Evolutionary conservation across 805 yeast species (phyloP).

Genomic region (Yamadazyma olivae): DNA sequence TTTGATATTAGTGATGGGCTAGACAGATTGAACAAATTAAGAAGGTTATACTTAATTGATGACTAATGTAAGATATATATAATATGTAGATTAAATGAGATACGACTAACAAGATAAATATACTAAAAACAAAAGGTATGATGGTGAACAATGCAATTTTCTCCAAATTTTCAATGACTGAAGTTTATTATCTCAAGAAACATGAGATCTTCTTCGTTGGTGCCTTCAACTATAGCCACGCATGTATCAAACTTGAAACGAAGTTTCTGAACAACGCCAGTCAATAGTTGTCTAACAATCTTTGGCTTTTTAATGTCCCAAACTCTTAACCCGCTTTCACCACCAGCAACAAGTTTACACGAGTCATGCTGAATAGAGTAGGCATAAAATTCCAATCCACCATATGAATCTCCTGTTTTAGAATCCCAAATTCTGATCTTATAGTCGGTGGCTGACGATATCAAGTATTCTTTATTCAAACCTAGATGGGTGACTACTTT

Average conservation of each 20-base stretch:
- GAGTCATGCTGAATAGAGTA: constrained; percentile 88
- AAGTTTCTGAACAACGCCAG: too few species aligned
- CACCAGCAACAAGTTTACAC: constrained; percentile 80
- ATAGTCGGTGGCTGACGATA: constrained; percentile 95
- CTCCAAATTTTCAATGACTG: too few species aligned
- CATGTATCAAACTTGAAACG: too few species aligned
- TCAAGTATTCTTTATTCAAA: constrained; percentile 69
- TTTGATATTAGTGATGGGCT: constrained; percentile 32
- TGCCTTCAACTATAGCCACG: too few species aligned
- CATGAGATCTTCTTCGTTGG: too few species aligned
- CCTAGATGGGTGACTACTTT: constrained; percentile 86
- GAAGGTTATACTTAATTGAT: constrained; percentile 28
- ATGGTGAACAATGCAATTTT: too few species aligned
- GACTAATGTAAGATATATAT: neutral
- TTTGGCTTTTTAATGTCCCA: constrained; percentile 84
- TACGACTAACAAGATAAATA: neutral
- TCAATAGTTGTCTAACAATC: too few species aligned
- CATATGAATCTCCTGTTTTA: constrained; percentile 59
- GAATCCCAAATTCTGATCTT: constrained; percentile 94
- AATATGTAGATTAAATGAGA: neutral
- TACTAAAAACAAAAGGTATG: neutral
- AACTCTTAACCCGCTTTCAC: constrained; percentile 79
- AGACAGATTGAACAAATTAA: constrained; percentile 29
- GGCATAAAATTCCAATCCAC: constrained; percentile 75
- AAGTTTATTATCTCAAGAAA: too few species aligned